Base-by-base conservation (phyloP, 1,284 basidiomycete genomes). In the Ustilago cynodontis region DNA sequence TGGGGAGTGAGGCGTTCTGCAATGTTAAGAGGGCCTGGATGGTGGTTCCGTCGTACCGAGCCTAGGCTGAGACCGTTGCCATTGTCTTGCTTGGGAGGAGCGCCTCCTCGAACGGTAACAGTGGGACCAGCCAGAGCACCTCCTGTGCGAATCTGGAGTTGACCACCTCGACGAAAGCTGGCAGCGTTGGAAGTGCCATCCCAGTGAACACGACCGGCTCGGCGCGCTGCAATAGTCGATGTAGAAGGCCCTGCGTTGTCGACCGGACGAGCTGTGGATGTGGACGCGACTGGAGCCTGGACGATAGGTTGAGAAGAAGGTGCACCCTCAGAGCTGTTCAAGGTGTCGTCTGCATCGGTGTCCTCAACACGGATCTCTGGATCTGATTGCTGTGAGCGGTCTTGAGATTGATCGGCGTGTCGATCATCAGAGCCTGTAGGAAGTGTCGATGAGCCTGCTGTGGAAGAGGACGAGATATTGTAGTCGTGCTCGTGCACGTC, bases 21-120 rank as follows among this genome's bases (percentile, higher is more conserved):
- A 14, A 85, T 67, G 45, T 78, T 77, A 41, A 85, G 80, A 8
- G 80, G 82, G 1, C 84, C 84, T 8, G 84, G 84, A 37, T 85
- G 83, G 37, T 79, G 71, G 18, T 68, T 59, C 0, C 84, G 65
- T 22, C 72, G 66, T 7, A 84, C 65, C 2, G 78, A 78, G 14
- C 70, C 65, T 16, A 76, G 60, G 62, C 55, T 73, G 37, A 72
- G 72, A 18, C 37, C 55, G 7, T 51, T 56, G 4, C 31, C 47
- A 8, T 11, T 60, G 9, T 70, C 60, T 9, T 64, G 41, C 20
- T 24, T 54, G 14, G 62, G 43, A 29, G 54, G 45, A 24, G 66
- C 61, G 55, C 64, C 74, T 10, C 71, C 76, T n/a, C 79, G 65
- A 22, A 73, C 75, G 16, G 75, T 79, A 35, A 81, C 78, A 18